phyloP scores from a whole-genome alignment of 352 stramenopile genomes.

The Phytopythium litorale region DNA sequence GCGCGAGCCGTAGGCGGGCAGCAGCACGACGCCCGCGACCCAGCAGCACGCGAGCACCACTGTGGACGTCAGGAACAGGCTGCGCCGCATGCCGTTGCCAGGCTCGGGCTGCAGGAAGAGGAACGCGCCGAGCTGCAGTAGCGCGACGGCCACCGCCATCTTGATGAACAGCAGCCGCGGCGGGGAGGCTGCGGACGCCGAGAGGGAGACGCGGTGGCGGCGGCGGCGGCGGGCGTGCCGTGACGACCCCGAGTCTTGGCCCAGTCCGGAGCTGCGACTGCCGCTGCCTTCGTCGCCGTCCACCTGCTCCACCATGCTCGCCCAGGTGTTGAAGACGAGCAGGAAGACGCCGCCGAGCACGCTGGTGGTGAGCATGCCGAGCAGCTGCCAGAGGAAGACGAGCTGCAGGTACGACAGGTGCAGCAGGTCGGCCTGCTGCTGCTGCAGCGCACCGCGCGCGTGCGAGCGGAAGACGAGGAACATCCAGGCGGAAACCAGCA shows the following conservation, averaged over 20 bases:
- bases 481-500: constrained; percentile 54
- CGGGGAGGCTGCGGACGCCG: constrained; percentile 11
- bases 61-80: constrained; percentile 43
- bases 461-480: constrained; percentile 32
- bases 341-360: constrained; percentile 50
- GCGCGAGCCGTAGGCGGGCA: constrained; percentile 43
- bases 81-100: constrained; percentile 22
- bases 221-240: not conserved
- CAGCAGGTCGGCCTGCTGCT: constrained; percentile 36
- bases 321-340: constrained; percentile 65
- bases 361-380: constrained; percentile 38
- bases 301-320: constrained; percentile 59
- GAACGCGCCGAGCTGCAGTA: constrained; percentile 45
- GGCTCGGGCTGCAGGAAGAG: constrained; percentile 32
- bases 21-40: constrained; percentile 38
- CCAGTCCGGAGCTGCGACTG: not conserved
- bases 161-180: constrained; percentile 53
- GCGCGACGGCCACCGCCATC: constrained; percentile 41
- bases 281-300: constrained; percentile 12
- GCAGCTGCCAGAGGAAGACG: constrained; percentile 49
- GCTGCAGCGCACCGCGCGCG: constrained; percentile 16
- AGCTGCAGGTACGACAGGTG: constrained; percentile 58
- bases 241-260: not conserved
- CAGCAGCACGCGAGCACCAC: constrained; percentile 47
- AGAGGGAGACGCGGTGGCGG: not conserved